Base-by-base conservation (phyloP, 176 grass and related monocot species). In the Eleusine indica region DNA sequence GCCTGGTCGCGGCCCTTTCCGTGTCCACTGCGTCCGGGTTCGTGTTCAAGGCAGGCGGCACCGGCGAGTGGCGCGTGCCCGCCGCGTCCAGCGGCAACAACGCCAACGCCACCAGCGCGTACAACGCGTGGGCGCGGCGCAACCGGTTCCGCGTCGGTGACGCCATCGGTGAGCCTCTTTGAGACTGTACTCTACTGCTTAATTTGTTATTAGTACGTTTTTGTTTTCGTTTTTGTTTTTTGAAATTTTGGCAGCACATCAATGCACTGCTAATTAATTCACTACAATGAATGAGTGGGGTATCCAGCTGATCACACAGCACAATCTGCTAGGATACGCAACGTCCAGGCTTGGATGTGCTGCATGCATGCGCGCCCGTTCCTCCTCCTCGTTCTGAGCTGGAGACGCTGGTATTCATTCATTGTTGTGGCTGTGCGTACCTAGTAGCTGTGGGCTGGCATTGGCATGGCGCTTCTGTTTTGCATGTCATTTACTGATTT, bases 91-190 rank as follows among this genome's bases (percentile, higher is more conserved):
- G 47, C 18, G 25, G 46, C 54, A 25, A 4, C 54, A 25, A 4
- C 52, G 52, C 52, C n/a, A 66, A 56, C 80, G 49, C 15, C 15
- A 54, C 15, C 15, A 54, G 25, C 61, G 73, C 91, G 0, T 96
- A 96, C 83, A 94, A 87, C 81, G 86, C 84, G 15, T 96, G 93
- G 96, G 96, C 96, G 13, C 79, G 92, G 68, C 88, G 80, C 68
- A 90, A 74, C 81, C 93, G 96, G 21, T 99, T 99, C 48, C 78
- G 91, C 83, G 72, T 90, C 19, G 96, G 91, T 25, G 96, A 99
- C 78, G 86, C 85, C 37, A 48, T 98, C 79, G 75, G 96, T 94
- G 88, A 74, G 77, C 47, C 25, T 19, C 57, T 9, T 35, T 35
- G 32, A 35, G 18, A 2, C 6, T 2, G 19, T 12, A 19, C 38